Percentiles rank a stretch among this genome's conserved stretches.
phyloP scores from a whole-genome alignment of 2,329 filamentous ascomycete species.

The Colletotrichum destructivum region DNA sequence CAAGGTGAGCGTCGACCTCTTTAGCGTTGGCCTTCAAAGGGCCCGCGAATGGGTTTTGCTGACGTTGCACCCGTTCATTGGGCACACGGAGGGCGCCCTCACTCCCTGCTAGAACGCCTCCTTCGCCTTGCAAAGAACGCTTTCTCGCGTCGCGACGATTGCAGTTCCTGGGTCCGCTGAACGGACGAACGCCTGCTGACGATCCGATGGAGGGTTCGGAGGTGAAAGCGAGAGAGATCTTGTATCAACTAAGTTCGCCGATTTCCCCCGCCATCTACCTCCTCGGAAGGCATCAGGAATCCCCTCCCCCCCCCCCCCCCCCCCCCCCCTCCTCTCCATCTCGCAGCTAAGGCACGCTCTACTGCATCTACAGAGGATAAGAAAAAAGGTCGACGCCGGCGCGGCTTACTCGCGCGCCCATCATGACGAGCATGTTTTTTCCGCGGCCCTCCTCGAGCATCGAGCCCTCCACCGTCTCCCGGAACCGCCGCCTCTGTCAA shows the following conservation, averaged over 20 bases:
- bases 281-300: neutral
- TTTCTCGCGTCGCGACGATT: too few species aligned
- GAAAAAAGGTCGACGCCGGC: neutral
- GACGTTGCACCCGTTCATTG: conserved; percentile 31
- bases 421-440: neutral
- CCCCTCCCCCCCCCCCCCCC: too few species aligned
- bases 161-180: neutral
- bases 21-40: neutral
- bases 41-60: neutral
- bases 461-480: neutral
- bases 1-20: conserved; percentile 5
- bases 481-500: too few species aligned
- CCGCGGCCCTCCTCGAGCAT: neutral
- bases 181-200: conserved; percentile 8
- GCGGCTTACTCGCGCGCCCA: neutral
- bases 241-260: neutral
- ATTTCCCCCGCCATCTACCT: neutral
- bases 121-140: neutral
- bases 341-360: conserved; percentile 16
- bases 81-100: neutral
- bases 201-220: neutral
- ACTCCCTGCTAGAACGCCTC: too few species aligned
- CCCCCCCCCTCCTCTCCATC: too few species aligned
- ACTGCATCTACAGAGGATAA: conserved; percentile 1
- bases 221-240: too few species aligned